A percentile compares a stretch with the other conserved stretches of the same genome.
Evolutionary conservation across 805 yeast species (phyloP).

Genomic region (Metschnikowia aberdeeniae): DNA sequence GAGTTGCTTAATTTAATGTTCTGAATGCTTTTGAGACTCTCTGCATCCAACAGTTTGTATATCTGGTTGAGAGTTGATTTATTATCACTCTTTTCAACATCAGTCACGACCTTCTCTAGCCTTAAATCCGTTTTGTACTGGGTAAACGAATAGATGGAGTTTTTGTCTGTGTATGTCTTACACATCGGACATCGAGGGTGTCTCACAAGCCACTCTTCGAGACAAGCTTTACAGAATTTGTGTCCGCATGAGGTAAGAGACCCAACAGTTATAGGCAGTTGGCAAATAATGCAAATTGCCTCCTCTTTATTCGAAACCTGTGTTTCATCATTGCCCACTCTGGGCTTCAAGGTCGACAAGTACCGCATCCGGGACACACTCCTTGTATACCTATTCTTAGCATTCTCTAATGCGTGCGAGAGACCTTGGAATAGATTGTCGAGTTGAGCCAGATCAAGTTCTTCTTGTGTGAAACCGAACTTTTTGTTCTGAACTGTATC

Average conservation of each 20-base stretch:
- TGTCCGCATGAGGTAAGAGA: constrained; percentile 90
- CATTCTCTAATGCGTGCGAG: constrained; percentile 6
- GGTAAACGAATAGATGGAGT: constrained; percentile 68
- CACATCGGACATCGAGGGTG: constrained; percentile 77
- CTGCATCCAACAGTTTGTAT: constrained; percentile 43
- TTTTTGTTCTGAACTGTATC: constrained; percentile 58
- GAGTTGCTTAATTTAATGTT: constrained; percentile 29
- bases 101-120: constrained; percentile 34
- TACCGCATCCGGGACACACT: constrained; percentile 35
- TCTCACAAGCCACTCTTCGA: constrained; percentile 64
- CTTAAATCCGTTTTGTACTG: constrained; percentile 50
- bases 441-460: constrained; percentile 6
- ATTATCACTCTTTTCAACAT: not conserved
- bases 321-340: constrained; percentile 3
- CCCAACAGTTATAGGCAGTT: constrained; percentile 65
- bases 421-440: constrained; percentile 6
- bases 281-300: constrained; percentile 73
- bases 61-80: constrained; percentile 19
- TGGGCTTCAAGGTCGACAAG: constrained; percentile 23
- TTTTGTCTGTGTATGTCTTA: constrained; percentile 45
- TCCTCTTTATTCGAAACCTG: constrained; percentile 26
- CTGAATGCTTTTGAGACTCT: constrained; percentile 42
- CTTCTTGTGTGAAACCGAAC: constrained; percentile 7
- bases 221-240: constrained; percentile 78
- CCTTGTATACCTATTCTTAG: constrained; percentile 22